These are phyloP conservation scores for Myxozyma melibiosi DNA, from an alignment of 805 yeast genomes.

Conservation along the genomic window DNA sequence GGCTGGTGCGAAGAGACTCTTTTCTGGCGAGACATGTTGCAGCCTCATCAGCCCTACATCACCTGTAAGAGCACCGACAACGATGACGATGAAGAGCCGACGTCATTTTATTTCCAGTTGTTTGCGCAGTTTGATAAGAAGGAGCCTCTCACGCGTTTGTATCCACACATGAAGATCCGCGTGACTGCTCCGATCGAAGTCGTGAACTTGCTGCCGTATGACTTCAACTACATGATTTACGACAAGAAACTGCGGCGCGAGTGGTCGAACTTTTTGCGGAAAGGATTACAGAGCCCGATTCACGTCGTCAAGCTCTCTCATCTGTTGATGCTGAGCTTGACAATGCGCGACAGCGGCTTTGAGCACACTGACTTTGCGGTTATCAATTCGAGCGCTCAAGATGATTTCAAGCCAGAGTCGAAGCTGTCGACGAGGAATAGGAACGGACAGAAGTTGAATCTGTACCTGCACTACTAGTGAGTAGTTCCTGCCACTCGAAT, in stretches of 20 bases:
- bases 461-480: conserved; percentile 64
- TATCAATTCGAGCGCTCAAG: conserved; percentile 55
- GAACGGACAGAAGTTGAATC: conserved; percentile 67
- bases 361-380: conserved; percentile 72
- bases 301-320: conserved; percentile 79
- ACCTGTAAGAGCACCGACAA: conserved; percentile 54
- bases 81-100: conserved; percentile 41
- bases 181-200: conserved; percentile 84
- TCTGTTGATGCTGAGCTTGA: conserved; percentile 68
- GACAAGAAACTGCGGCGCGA: conserved; percentile 71
- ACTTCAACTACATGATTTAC: conserved; percentile 70
- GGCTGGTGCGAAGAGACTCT: conserved; percentile 68
- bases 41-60: conserved; percentile 53
- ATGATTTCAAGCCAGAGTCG: conserved; percentile 59
- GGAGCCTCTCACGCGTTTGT: conserved; percentile 73
- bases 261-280: conserved; percentile 61
- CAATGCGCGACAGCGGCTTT: conserved; percentile 57
- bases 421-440: conserved; percentile 55
- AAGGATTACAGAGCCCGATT: conserved; percentile 69
- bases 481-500: not conserved
- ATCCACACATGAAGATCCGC: conserved; percentile 79
- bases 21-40: conserved; percentile 63
- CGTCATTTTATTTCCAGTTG: conserved; percentile 68
- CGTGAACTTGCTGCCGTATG: conserved; percentile 83
- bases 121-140: conserved; percentile 62